These are phyloP conservation scores for Theobroma grandiflorum DNA, from an alignment of 441 rosid genomes.

Conservation along the genomic window DNA sequence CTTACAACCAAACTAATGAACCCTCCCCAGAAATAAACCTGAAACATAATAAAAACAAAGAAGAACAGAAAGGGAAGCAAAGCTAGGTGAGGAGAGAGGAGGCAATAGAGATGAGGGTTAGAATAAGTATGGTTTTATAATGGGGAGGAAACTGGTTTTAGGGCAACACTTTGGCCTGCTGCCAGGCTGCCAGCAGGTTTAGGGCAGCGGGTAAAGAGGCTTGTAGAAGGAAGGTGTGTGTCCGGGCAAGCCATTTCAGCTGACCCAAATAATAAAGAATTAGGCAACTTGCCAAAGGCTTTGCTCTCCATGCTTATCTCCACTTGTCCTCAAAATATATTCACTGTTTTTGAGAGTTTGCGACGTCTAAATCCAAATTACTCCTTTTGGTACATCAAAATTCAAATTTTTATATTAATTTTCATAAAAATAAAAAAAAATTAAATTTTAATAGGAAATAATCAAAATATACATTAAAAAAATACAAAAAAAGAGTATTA, in stretches of 20 bases:
- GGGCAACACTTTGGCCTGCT: background rate
- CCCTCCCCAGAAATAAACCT: too few species aligned
- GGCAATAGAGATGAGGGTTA: background rate
- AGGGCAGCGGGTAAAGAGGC: slow-evolving; percentile 21
- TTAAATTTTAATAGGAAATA: too few species aligned
- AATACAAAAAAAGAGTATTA: too few species aligned
- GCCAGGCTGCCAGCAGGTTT: background rate
- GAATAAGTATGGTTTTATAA: background rate
- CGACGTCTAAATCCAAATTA: background rate
- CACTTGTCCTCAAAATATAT: background rate
- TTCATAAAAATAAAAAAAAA: too few species aligned
- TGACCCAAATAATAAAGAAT: slow-evolving; percentile 19
- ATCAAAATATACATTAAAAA: too few species aligned
- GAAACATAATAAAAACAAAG: background rate
- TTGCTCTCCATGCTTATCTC: background rate
- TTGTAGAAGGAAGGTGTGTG: background rate
- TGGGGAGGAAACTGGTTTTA: background rate
- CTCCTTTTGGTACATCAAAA: too few species aligned
- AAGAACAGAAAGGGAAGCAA: background rate
- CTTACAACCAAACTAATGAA: too few species aligned
- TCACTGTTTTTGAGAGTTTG: background rate
- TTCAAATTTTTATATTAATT: too few species aligned
- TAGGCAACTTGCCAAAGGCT: background rate
- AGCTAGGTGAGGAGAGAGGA: background rate
- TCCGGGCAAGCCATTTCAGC: background rate